Conservation (phyloP, 106 monocot genomes). For the Dendrobium officinale region DNA sequence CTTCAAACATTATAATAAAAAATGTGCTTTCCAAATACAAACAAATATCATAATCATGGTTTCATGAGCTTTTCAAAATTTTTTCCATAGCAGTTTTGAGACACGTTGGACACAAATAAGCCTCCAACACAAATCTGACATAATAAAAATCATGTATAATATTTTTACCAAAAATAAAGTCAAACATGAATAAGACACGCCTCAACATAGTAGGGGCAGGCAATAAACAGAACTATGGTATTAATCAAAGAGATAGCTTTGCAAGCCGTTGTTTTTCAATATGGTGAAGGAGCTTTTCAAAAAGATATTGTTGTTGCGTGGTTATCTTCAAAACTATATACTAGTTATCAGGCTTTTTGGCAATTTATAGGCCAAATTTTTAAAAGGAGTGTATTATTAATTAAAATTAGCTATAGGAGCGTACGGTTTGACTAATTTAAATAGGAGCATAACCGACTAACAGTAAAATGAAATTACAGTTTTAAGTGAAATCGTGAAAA, state of each 20-base stretch:
- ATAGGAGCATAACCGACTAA: too few species aligned
- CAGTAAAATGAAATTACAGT: too few species aligned
- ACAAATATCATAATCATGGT: background rate
- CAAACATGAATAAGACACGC: background rate
- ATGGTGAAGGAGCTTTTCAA: too few species aligned
- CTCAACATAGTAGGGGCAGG: background rate
- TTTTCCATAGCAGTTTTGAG: background rate
- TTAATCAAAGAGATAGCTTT: background rate
- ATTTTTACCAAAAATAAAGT: background rate
- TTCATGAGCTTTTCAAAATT: too few species aligned
- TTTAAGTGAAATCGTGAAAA: too few species aligned
- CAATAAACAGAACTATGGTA: background rate
- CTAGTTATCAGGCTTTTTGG: background rate
- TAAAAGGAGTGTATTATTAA: too few species aligned
- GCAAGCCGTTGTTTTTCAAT: background rate
- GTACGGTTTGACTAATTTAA: too few species aligned
- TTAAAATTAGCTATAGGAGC: too few species aligned
- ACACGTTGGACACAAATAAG: background rate
- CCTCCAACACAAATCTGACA: too few species aligned
- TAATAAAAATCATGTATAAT: background rate
- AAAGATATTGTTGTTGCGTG: background rate
- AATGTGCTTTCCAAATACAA: background rate
- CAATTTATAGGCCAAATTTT: background rate
- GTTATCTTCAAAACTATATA: background rate
- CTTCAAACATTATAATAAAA: too few species aligned